Evolutionary conservation across 106 monocot genomes (phyloP).

Genomic region (Dendrobium nobile): DNA sequence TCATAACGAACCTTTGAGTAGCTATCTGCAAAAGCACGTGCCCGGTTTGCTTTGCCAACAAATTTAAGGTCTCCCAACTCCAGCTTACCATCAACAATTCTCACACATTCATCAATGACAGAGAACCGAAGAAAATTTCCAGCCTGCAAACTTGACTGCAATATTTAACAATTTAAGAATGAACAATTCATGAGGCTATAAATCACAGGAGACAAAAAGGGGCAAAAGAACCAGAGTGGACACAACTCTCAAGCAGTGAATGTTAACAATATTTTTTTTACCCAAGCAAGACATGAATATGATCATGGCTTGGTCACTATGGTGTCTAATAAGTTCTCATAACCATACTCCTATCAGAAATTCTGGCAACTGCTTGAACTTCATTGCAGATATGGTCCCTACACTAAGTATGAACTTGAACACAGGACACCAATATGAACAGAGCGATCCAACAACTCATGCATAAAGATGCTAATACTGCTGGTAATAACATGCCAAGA

Average conservation of each 20-base stretch:
- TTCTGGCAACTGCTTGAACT: too few species aligned
- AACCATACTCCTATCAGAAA: background rate
- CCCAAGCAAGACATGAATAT: background rate
- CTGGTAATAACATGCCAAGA: background rate
- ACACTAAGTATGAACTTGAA: too few species aligned
- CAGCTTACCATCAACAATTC: conserved; percentile 59
- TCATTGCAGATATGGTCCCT: too few species aligned
- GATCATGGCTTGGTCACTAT: background rate
- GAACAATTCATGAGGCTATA: background rate
- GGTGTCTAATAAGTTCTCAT: background rate
- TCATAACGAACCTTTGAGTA: conserved; percentile 69
- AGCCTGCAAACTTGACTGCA: conserved; percentile 51
- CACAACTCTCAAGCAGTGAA: background rate
- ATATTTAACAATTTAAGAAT: conserved; percentile 8
- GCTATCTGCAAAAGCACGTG: conserved; percentile 87
- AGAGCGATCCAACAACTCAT: background rate
- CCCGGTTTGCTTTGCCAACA: conserved; percentile 51
- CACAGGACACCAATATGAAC: too few species aligned
- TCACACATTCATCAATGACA: conserved; percentile 61
- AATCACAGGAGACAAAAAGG: background rate
- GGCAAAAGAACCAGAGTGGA: background rate
- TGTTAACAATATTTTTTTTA: background rate
- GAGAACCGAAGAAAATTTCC: conserved; percentile 75
- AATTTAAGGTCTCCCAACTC: conserved; percentile 60
- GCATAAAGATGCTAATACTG: background rate